Base-by-base conservation (phyloP, 345 rosid species). In the Brassica nigra region DNA sequence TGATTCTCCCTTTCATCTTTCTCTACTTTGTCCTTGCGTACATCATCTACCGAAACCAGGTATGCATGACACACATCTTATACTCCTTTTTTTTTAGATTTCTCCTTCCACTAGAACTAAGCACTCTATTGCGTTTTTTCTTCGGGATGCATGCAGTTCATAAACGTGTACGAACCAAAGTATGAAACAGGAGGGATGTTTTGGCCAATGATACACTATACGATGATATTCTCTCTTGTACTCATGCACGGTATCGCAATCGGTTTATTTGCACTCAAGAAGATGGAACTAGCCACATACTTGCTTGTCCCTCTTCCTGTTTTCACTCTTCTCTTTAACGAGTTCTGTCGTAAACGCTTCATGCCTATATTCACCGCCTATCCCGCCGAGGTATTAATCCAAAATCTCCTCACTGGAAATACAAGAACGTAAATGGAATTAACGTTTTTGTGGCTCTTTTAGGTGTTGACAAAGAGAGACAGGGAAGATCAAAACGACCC, bases 291-390 rank as follows among this genome's bases (percentile, higher is more conserved):
- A 36, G 98, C 99, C 33, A 75, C 97, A 4, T 86, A 89, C 72
- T 84, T 89, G 65, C 75, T 90, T 59, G 61, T 87, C 63, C 99
- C 99, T 74, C 97, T 95, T 76, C 92, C 94, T 27, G 31, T 88
- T 58, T 85, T 89, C 75, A 95, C 99, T 2, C 94, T 95, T 76
- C 95, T 95, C 58, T 95, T 95, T 69, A 95, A 95, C 20, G 98
- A 90, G 87, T 95, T 92, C 86, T 95, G 99, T 84, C 91, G 97
- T 70, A 95, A 91, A 84, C 90, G 99, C 76, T 95, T 95, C 90
- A 86, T 87, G 64, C 99, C 99, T 70, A 85, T 85, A 71, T 95
- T 92, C 71, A 75, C 76, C 23, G 84, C 92, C 57, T 89, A 91
- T 87, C 81, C 99, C 59, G 94, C 99, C 14, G 99, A 92, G 97